A percentile compares a stretch with the other conserved stretches of the same genome.
Evolutionary conservation across 202 grass and related monocot genomes (phyloP).

Genomic region (Setaria viridis): DNA sequence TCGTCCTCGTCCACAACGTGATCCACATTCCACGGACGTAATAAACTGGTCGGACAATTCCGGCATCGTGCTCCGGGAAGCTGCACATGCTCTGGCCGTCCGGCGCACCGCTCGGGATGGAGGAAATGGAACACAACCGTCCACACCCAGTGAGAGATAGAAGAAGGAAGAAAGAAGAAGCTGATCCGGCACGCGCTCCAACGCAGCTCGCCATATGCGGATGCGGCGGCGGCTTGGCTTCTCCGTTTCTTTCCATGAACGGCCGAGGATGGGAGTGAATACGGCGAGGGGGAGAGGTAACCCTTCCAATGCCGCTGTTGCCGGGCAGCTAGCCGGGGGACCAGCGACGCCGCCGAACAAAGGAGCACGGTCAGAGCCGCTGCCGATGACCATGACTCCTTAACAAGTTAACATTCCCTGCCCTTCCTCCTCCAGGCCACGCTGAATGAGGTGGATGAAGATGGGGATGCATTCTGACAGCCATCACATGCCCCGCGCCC

Average conservation of each 20-base stretch:
- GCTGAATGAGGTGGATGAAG: background rate
- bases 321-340: background rate
- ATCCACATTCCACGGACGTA: background rate
- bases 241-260: background rate
- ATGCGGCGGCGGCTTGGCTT: background rate
- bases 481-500: constrained; percentile 47
- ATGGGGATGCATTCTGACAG: constrained; percentile 31
- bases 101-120: background rate
- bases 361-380: background rate
- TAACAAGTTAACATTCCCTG: background rate
- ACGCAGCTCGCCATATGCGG: background rate
- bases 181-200: background rate
- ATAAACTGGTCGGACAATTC: background rate
- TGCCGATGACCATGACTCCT: background rate
- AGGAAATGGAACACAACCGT: background rate
- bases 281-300: background rate
- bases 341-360: background rate
- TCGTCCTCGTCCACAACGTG: background rate
- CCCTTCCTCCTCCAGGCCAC: background rate
- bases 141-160: background rate
- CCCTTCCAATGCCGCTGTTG: background rate
- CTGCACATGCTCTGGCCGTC: background rate
- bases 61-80: background rate
- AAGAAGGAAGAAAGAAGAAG: background rate
- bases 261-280: background rate